Evolutionary conservation across 2,329 filamentous ascomycete species (phyloP), one percentile per base, ranked within the genome.

Genomic region (Didymella lethalis): DNA sequence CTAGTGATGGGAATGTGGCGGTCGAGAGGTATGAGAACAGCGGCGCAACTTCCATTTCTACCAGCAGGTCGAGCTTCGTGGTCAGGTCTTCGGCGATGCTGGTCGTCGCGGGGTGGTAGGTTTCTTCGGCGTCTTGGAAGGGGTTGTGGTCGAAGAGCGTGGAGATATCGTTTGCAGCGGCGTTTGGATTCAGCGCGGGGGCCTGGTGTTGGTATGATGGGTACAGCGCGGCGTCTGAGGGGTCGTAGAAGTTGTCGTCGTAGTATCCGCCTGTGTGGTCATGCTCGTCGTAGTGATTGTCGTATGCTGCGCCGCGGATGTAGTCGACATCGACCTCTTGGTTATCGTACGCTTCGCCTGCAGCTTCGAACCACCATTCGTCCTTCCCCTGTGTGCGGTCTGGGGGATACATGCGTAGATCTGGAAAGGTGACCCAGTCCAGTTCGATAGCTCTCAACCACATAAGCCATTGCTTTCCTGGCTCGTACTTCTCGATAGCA

Each of bases 401-500:
- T 8, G 74, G 75, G 2, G 73, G 74, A 49, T 76, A 76, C 34
- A 63, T 56, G 16, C 63, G 57, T 40, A 77, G 62, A 36, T 73
- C 72, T 1, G 75, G 75, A 38, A 77, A 72, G 0, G 74, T 77
- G 34, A 70, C 64, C 75, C 75, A 77, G 48, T 76, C 71, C 1
- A 76, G 51, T 43, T 75, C 70, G 10, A 77, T 69, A 12, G 61
- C 63, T 51, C 70, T 73, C 16, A 76, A 58, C 67, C 69, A 73
- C 32, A 59, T 59, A 34, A 77, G 65, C 71, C 72, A 75, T 38
- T 71, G 64, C 32, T 64, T 66, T 43, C 70, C 70, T 2, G 60
- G 54, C 2, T 63, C 68, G 7, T 68, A 61, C 26, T 66, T 57
- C 53, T 75, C 72, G 23, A 76, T 72, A 20, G 59, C 64, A 11